Evolutionary conservation across 2,329 filamentous ascomycete genomes (phyloP), one percentile per base, ranked within the genome.

Genomic region (Arthrobotrys sinensis): DNA sequence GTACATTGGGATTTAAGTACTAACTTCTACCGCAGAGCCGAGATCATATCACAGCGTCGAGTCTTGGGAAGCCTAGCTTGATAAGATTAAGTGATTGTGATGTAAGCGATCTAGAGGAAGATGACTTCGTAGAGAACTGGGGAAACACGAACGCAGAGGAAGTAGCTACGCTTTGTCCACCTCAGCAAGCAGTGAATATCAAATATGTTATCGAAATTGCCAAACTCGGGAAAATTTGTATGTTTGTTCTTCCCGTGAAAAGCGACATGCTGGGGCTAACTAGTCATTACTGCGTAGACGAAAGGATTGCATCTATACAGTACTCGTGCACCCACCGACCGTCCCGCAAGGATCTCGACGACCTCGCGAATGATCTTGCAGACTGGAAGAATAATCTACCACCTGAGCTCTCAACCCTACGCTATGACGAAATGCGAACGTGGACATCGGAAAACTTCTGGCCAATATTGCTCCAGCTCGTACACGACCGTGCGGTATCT

Each of bases 31-130:
- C 0, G 21, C 16, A 78, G 75, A 78, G 75, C 21, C 75, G 75
- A 55, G 75, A 78, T 66, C 75, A 78, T 21, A 78, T 78, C 16
- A 78, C 75, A 38, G 75, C 75, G n/a, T 78, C 75, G 28, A 78
- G 75, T 64, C 60, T 78, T 19, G 75, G 75, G 21, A 78, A 78
- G 28, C 75, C 75, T 0, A 78, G 75, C 60, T 34, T 78, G 12
- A 78, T 78, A 36, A 53, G 43, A 28, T 48, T 72, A 3, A 72
- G 53, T 28, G 75, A 78, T 28, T 78, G 75, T 24, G 75, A 78
- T 53, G 75, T 78, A 14, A 46, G 36, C 21, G 75, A 78, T 16
- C 46, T 78, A 3, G 67, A 71, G 8, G 75, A 78, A 34, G 75
- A 78, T 21, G 75, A 78, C 34, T 78, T 78, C 57, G 53, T 67